Evolutionary conservation across 306 rosid genomes (phyloP).

Genomic region (Dryas alaskensis): DNA sequence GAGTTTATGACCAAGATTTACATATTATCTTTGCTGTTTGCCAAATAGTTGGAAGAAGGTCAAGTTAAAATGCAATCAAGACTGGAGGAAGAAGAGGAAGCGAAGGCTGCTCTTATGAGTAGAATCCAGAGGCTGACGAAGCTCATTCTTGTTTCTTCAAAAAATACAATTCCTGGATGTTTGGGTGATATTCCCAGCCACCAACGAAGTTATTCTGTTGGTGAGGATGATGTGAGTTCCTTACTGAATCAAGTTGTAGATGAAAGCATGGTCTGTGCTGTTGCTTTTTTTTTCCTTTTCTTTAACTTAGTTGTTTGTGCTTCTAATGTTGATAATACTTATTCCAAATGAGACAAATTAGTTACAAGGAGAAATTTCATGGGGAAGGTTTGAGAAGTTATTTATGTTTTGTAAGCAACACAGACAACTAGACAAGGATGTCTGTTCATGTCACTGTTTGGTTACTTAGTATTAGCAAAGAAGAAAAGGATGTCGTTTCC

Average conservation of each 20-base stretch:
- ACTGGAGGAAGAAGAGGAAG: slow-evolving; percentile 99
- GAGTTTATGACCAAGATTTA: slow-evolving; percentile 19
- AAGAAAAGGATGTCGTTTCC: slow-evolving; percentile 17
- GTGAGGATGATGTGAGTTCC: slow-evolving; percentile 84
- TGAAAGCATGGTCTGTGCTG: neutral
- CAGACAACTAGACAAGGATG: neutral
- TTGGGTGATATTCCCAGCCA: slow-evolving; percentile 73
- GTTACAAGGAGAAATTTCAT: neutral
- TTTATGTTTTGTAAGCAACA: slow-evolving; percentile 9
- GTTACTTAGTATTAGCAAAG: slow-evolving; percentile 11
- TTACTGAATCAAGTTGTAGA: slow-evolving; percentile 9
- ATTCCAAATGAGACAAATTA: neutral
- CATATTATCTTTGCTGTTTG: slow-evolving; percentile 17
- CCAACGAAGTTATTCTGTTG: slow-evolving; percentile 66
- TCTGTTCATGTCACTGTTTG: slow-evolving; percentile 11
- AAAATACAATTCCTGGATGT: slow-evolving; percentile 85
- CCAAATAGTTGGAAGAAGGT: slow-evolving; percentile 88
- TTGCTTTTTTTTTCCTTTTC: neutral
- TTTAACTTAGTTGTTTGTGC: slow-evolving; percentile 4
- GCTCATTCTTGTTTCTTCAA: slow-evolving; percentile 95
- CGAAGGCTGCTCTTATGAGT: slow-evolving; percentile 98
- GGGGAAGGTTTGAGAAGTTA: slow-evolving; percentile 6
- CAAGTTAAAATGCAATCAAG: slow-evolving; percentile 98
- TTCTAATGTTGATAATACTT: slow-evolving; percentile 13
- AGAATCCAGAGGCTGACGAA: slow-evolving; percentile 98